Base-by-base conservation (phyloP, 352 stramenopile genomes). In the Globisporangium alternatum region DNA sequence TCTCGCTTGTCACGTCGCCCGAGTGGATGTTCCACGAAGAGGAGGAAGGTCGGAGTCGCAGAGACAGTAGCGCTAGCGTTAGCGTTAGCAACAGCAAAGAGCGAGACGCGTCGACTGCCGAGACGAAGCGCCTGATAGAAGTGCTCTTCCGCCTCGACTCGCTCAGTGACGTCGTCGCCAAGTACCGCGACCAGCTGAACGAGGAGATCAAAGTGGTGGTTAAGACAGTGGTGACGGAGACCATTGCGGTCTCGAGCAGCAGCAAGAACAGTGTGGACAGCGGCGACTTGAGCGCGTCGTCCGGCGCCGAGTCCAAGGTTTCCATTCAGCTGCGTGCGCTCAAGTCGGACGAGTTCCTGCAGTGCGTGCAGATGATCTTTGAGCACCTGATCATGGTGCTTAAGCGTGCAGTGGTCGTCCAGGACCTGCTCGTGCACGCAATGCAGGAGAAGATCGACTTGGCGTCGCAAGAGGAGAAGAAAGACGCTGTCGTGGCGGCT, bases 281-380 rank as follows among this genome's bases (percentile, higher is more conserved):
- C 2, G 41, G 58, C 2, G 66, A 70, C 5, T 44, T 56, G 13
- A 57, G 30, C 22, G 56, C 67, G 9, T 63, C 67, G 9, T 68
- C 52, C 15, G 66, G 61, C n/a, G 59, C 47, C 53, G 83, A 92
- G 56, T 90, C 83, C n/a, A 94, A 96, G 66, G 81, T 96, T 13
- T 93, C 83, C 17, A 78, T 89, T 47, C 87, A 94, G 59, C 69
- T 96, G 39, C 79, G 83, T 57, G 85, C 83, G 5, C 71, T 96
- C 35, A 87, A 69, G 3, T 93, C 87, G 5, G 86, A 96, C 57
- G 87, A 96, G 60, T 96, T 96, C 62, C 72, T 94, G 8, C 81
- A 91, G 59, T 96, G 87, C 58, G 80, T 96, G 21, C 81, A 94
- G 61, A 96, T 96, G 87, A 93, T 94, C 48, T 96, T 96, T 67